Conservation (phyloP, 257 asterid genomes). For the Salvia miltiorrhiza region DNA sequence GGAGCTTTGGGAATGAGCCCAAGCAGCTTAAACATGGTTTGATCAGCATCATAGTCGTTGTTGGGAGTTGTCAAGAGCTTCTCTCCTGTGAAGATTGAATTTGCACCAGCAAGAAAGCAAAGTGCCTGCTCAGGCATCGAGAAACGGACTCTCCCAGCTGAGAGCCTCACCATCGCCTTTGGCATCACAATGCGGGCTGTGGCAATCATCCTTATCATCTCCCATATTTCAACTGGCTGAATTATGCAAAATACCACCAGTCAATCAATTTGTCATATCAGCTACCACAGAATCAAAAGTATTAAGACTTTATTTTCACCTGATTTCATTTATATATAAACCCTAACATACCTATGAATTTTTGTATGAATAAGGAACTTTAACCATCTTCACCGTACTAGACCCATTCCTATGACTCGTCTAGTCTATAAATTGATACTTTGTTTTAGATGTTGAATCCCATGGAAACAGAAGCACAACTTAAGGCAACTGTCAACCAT, state of each 20-base stretch:
- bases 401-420: background rate
- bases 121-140: constrained; percentile 93
- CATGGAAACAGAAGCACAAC: too few relatives aligned
- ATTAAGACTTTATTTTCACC: background rate
- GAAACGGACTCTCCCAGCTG: constrained; percentile 96
- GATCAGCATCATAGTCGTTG: constrained; percentile 89
- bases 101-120: constrained; percentile 98
- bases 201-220: constrained; percentile 96
- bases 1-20: constrained; percentile 97
- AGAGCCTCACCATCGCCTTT: constrained; percentile 95
- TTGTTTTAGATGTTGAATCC: too few relatives aligned
- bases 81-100: constrained; percentile 96
- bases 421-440: background rate
- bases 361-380: background rate
- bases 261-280: background rate
- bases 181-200: constrained; percentile 97
- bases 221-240: constrained; percentile 99
- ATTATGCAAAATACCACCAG: constrained; percentile 4
- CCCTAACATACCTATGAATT: background rate
- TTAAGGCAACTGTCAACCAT: too few relatives aligned
- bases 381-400: background rate
- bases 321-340: background rate
- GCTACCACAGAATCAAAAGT: background rate
- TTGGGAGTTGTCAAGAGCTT: constrained; percentile 93
- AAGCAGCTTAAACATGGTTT: constrained; percentile 82